Percentiles rank a stretch among this genome's conserved stretches.
Evolutionary conservation across 805 yeast species (phyloP).

Genomic region (Wickerhamiella lipophila): DNA sequence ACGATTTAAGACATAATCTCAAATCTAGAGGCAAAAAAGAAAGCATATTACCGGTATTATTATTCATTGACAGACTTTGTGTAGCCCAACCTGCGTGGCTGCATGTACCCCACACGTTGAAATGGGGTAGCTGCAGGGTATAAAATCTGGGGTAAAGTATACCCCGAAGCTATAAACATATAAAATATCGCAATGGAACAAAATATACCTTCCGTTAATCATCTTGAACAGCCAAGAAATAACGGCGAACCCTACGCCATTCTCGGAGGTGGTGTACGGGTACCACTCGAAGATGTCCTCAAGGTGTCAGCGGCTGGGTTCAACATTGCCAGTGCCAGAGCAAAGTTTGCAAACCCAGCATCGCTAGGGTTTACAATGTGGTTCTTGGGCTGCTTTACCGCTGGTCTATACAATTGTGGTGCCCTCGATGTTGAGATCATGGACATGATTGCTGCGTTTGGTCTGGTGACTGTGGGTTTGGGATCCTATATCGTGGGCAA

Average conservation of each 20-base stretch:
- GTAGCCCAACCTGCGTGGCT: background rate
- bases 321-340: slow-evolving; percentile 23
- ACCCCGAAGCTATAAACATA: background rate
- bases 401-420: slow-evolving; percentile 38
- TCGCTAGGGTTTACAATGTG: slow-evolving; percentile 48
- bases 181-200: background rate
- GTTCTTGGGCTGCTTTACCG: slow-evolving; percentile 47
- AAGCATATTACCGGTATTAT: background rate
- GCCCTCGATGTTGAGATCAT: slow-evolving; percentile 44
- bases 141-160: slow-evolving; percentile 1
- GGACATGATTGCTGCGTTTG: slow-evolving; percentile 44
- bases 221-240: background rate
- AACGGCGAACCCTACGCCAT: background rate
- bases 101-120: slow-evolving; percentile 1
- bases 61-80: background rate
- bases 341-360: slow-evolving; percentile 48
- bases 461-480: slow-evolving; percentile 47
- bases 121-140: slow-evolving; percentile 4
- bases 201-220: background rate
- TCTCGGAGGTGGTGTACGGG: slow-evolving; percentile 10
- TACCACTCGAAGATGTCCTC: slow-evolving; percentile 11
- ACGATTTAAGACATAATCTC: too few species aligned
- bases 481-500: slow-evolving; percentile 48
- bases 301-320: slow-evolving; percentile 28
- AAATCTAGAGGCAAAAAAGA: too few species aligned